Evolutionary conservation across 331 rosid species (phyloP).

Genomic region (Telfairia occidentalis): DNA sequence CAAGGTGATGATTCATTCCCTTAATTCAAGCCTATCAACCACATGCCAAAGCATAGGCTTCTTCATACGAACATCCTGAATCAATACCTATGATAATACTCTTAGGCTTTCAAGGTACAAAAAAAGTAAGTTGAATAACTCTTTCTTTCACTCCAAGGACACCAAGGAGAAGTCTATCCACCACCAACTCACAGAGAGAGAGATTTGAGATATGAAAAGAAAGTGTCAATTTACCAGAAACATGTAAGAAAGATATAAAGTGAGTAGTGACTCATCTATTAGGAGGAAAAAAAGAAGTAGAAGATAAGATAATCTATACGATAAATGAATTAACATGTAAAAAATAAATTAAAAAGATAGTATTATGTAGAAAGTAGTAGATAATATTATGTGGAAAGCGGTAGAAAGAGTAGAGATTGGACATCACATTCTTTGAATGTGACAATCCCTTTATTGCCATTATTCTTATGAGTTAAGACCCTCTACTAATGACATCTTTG

Average conservation of each 20-base stretch:
- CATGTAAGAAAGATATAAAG: not conserved
- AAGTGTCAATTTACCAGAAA: not conserved
- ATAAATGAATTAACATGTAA: not conserved
- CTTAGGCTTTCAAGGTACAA: not conserved
- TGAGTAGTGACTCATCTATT: not conserved
- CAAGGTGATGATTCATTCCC: not conserved
- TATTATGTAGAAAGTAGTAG: not conserved
- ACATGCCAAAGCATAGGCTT: not conserved
- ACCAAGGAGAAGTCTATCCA: not conserved
- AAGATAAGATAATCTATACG: not conserved
- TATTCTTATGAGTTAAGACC: not conserved
- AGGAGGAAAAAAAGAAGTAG: not conserved
- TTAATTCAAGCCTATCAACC: not conserved
- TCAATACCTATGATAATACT: not conserved
- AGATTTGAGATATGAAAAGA: not conserved
- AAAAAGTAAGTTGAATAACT: too few species aligned
- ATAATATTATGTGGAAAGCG: not conserved
- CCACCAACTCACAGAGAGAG: not conserved
- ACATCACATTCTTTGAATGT: not conserved
- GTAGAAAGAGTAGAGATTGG: not conserved
- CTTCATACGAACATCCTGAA: not conserved
- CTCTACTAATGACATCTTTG: not conserved
- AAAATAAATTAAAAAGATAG: not conserved
- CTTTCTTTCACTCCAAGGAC: not conserved
- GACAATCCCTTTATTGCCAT: conserved; percentile 1